phyloP scores from a whole-genome alignment of 2,329 filamentous ascomycete species.

The Claviceps arundinis region DNA sequence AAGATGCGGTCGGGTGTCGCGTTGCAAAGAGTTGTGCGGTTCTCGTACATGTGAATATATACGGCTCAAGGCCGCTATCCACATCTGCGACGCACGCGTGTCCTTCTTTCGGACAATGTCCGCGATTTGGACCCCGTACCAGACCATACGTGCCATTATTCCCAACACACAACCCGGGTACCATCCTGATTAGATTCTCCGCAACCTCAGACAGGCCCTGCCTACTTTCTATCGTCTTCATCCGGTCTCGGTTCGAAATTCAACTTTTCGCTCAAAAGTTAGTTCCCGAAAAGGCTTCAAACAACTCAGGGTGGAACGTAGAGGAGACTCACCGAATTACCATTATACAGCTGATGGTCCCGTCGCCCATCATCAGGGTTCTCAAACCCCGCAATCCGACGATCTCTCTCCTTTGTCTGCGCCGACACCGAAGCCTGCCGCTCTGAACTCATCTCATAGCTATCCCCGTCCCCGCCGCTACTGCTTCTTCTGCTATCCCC shows the following conservation, averaged over 20 bases:
- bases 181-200: too few relatives aligned
- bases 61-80: too few relatives aligned
- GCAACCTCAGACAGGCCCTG: not conserved
- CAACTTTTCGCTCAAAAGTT: conserved; percentile 29
- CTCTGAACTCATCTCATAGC: not conserved
- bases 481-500: not conserved
- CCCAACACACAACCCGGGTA: too few relatives aligned
- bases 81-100: too few relatives aligned
- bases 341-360: conserved; percentile 73
- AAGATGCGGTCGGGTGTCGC: too few relatives aligned
- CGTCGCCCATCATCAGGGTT: conserved; percentile 40
- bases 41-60: too few relatives aligned
- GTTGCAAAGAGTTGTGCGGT: too few relatives aligned
- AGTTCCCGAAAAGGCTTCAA: not conserved
- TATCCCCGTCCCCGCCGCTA: conserved; percentile 6
- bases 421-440: conserved; percentile 3
- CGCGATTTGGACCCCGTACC: too few relatives aligned
- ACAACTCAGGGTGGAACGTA: not conserved
- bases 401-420: conserved; percentile 12
- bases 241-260: conserved; percentile 57
- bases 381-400: conserved; percentile 16
- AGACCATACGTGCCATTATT: too few relatives aligned
- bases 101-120: too few relatives aligned
- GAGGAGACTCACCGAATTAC: conserved; percentile 58
- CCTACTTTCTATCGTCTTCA: conserved; percentile 32